A percentile compares a stretch with the other conserved stretches of the same genome.
These are phyloP conservation scores for Calonectria henricotiae DNA, from an alignment of 2,329 filamentous ascomycete species.

Conservation along the genomic window DNA sequence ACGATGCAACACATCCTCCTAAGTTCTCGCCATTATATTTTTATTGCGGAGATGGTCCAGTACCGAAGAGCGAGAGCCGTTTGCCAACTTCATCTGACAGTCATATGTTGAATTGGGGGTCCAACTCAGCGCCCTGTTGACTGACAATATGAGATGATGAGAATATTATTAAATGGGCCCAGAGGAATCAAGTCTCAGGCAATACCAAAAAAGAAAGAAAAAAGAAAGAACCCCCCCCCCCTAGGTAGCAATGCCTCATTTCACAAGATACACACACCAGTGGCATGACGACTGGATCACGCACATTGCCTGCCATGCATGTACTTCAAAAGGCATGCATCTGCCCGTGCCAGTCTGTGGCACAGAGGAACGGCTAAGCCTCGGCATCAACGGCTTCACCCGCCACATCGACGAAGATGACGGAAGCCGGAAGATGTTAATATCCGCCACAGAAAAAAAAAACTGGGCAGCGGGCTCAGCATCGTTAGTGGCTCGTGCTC, in stretches of 20 bases:
- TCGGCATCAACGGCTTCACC: constrained; percentile 24
- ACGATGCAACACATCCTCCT: neutral
- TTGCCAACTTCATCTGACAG: neutral
- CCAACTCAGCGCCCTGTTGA: neutral
- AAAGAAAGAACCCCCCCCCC: too few species aligned
- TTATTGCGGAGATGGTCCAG: neutral
- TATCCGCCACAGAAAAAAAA: constrained; percentile 41
- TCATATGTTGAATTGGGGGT: neutral
- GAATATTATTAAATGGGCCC: neutral
- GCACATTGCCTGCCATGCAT: constrained; percentile 13
- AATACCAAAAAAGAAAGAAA: neutral
- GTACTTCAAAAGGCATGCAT: constrained; percentile 1
- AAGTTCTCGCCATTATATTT: neutral
- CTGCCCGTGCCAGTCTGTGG: neutral
- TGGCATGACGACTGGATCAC: neutral
- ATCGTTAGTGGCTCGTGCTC: constrained; percentile 55
- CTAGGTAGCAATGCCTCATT: neutral
- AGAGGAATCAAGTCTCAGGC: neutral
- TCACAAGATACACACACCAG: neutral
- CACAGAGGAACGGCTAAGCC: constrained; percentile 32
- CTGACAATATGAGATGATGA: neutral
- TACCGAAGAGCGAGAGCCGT: neutral
- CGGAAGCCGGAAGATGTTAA: constrained; percentile 45
- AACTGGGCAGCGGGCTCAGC: constrained; percentile 44
- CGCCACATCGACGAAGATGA: constrained; percentile 18